phyloP scores from a whole-genome alignment of 305 asterid species.

The Fraxinus nigra region DNA sequence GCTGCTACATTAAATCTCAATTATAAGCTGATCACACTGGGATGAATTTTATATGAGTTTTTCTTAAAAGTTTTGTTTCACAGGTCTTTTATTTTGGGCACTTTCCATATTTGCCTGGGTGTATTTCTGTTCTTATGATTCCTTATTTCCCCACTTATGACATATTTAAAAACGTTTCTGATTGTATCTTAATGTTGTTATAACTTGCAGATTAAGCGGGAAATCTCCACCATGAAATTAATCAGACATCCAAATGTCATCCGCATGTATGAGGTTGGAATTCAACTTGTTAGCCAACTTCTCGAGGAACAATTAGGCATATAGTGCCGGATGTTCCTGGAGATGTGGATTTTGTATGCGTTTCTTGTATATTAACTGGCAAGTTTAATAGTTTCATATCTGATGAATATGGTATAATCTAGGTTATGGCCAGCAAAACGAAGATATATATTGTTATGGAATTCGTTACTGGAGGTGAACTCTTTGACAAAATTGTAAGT shows the following conservation, averaged over 20 bases:
- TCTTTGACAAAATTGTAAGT: conserved; percentile 87
- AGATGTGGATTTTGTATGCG: neutral
- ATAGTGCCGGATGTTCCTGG: neutral
- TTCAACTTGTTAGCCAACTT: neutral
- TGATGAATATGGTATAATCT: conserved; percentile 24
- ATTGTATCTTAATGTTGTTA: neutral
- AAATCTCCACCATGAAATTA: conserved; percentile 93
- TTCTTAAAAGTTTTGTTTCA: neutral
- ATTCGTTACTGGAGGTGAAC: conserved; percentile 98
- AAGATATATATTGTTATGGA: conserved; percentile 94
- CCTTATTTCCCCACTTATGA: neutral
- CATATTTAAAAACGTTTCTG: neutral
- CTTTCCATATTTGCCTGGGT: neutral
- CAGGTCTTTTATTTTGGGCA: neutral
- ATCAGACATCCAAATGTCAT: conserved; percentile 94
- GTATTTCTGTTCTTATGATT: neutral
- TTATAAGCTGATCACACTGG: neutral
- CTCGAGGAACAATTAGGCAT: neutral
- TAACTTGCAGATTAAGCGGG: conserved; percentile 81
- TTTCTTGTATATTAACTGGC: neutral
- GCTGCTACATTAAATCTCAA: neutral
- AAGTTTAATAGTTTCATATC: neutral
- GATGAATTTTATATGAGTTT: neutral
- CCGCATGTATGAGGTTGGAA: conserved; percentile 82
- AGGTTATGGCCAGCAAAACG: conserved; percentile 99